phyloP scores from a whole-genome alignment of 345 rosid genomes.

The Arabidopsis arenosa region DNA sequence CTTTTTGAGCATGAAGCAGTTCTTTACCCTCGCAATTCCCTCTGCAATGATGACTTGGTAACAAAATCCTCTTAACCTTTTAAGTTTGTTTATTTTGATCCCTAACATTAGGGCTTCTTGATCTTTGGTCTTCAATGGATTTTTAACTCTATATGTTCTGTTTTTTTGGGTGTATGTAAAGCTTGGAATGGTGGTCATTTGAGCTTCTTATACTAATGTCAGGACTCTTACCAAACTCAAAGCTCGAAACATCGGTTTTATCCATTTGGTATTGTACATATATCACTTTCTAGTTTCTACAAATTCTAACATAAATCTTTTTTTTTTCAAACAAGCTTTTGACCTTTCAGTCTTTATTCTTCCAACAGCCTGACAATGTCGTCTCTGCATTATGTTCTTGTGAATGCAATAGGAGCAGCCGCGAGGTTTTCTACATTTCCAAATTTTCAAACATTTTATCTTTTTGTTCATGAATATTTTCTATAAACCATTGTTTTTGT shows the following conservation, averaged over 20 bases:
- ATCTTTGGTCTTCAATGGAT: neutral
- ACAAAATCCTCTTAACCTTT: neutral
- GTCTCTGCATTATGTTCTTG: constrained; percentile 49
- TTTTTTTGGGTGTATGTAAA: constrained; percentile 28
- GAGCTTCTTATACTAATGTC: constrained; percentile 57
- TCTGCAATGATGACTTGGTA: constrained; percentile 70
- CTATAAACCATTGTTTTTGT: neutral
- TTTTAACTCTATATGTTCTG: neutral
- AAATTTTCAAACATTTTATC: neutral
- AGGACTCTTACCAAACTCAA: constrained; percentile 57
- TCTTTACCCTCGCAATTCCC: constrained; percentile 47
- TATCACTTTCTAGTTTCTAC: neutral
- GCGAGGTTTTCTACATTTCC: constrained; percentile 50
- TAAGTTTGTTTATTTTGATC: neutral
- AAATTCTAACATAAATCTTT: neutral
- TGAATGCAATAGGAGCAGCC: constrained; percentile 57
- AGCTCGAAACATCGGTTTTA: constrained; percentile 61
- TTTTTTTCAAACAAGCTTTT: constrained; percentile 17
- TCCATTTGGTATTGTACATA: constrained; percentile 54
- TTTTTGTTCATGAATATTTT: neutral
- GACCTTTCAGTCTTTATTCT: constrained; percentile 2
- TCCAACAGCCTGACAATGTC: constrained; percentile 51
- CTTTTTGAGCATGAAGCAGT: constrained; percentile 43
- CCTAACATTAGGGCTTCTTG: neutral
- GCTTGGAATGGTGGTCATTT: constrained; percentile 65